A percentile compares a stretch with the other conserved stretches of the same genome.
phyloP scores from a whole-genome alignment of 139 green algal species.

The Micromonas pusilla region DNA sequence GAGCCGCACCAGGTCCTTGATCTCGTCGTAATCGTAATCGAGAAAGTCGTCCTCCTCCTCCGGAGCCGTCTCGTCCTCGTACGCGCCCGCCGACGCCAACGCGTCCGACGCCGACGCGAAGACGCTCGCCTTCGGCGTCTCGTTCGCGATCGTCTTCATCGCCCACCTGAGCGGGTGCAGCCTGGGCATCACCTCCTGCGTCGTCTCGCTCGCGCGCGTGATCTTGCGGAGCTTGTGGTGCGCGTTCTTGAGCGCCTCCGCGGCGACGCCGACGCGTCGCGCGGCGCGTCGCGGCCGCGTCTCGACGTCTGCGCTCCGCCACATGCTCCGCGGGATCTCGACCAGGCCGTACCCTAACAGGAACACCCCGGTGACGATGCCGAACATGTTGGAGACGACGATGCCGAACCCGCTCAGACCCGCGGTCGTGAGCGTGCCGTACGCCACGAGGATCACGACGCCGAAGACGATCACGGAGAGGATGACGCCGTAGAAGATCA shows the following conservation, averaged over 20 bases:
- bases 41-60: constrained; percentile 24
- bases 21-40: constrained; percentile 25
- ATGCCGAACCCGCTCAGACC: constrained; percentile 57
- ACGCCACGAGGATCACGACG: constrained; percentile 48
- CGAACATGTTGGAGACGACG: constrained; percentile 72
- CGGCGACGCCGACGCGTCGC: constrained; percentile 31
- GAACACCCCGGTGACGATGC: constrained; percentile 60
- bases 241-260: constrained; percentile 40
- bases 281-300: constrained; percentile 25
- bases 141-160: constrained; percentile 58
- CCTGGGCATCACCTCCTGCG: constrained; percentile 52
- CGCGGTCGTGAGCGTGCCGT: constrained; percentile 38
- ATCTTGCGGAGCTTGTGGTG: background rate
- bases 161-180: constrained; percentile 57
- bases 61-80: constrained; percentile 29
- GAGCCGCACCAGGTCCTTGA: constrained; percentile 15
- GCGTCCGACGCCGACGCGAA: background rate
- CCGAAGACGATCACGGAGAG: constrained; percentile 47
- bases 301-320: constrained; percentile 46
- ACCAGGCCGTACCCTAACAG: constrained; percentile 80
- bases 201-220: background rate
- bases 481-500: constrained; percentile 52
- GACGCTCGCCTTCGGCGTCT: constrained; percentile 31
- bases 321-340: constrained; percentile 69
- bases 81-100: constrained; percentile 1